Evolutionary conservation across 306 rosid genomes (phyloP), one percentile per base, ranked within the genome.

Genomic region (Potentilla sterilis): DNA sequence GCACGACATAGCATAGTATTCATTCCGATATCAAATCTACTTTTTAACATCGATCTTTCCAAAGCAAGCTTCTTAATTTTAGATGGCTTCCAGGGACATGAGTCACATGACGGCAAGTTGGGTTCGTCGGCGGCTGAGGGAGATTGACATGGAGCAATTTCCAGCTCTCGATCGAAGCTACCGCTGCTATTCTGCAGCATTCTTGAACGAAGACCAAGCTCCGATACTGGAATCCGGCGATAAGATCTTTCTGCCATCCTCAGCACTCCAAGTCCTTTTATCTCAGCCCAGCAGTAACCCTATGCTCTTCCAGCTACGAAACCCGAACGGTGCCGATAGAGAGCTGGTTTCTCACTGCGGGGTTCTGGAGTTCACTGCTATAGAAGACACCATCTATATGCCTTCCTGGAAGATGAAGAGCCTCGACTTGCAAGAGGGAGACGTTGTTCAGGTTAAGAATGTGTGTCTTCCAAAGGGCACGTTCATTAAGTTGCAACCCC

Each of bases 361-460:
- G 12, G 78, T 73, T 9, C 19, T 34, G 21, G 78, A 79, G 64
- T 79, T 79, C 63, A 55, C n/a, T 3, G 64, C 78, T 2, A 61
- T 42, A 2, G 61, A 79, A 64, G 82, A 69, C 47, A n/a, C 0
- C 3, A 21, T 52, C 7, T 19, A 22, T n/a, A 14, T 79, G 13
- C 82, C 78, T 0, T 4, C 16, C 14, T 78, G 82, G 82, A 64
- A 52, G 58, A 72, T 78, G 73, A 9, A 40, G 37, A 49, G 65
- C 59, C 7, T 79, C 66, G 18, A 35, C 3, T 54, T 72, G 12
- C 2, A 34, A 64, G 73, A 64, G 0, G 78, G 61, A 19, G 61
- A 37, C 5, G 0, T 28, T 7, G 74, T 72, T 55, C 2, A 7
- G 3, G 51, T 79, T 19, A 64, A 63, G 42, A 72, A 13, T 37